Conservation (phyloP, 1,284 basidiomycete species). For the Trametes versicolor region DNA sequence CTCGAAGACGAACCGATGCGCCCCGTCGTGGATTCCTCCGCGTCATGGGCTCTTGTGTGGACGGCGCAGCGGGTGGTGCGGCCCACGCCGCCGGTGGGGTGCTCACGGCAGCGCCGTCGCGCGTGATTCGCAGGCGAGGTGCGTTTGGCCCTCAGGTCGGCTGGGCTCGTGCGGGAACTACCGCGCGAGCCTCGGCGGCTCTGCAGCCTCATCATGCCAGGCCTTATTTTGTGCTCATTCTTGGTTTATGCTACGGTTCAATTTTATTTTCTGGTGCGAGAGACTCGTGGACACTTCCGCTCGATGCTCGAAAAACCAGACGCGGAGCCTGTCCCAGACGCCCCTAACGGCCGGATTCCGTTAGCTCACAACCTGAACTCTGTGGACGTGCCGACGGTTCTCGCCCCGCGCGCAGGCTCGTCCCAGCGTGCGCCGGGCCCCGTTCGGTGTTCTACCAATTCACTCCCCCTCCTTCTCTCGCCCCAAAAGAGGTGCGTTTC, state of each 20-base stretch:
- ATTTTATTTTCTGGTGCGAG: background rate
- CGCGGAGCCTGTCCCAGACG: background rate
- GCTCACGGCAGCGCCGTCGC: background rate
- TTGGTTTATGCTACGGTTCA: background rate
- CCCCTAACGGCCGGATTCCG: background rate
- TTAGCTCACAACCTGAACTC: background rate
- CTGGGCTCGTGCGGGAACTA: background rate
- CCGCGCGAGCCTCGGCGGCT: background rate
- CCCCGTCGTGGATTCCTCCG: no score
- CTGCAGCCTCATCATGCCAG: background rate
- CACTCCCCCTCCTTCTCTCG: background rate
- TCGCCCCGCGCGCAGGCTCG: background rate
- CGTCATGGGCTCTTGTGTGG: background rate
- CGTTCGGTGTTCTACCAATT: background rate
- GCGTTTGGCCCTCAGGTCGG: slow-evolving; percentile 15
- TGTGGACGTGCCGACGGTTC: background rate
- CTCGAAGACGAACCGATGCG: no score
- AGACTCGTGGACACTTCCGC: background rate
- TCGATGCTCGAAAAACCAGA: no score
- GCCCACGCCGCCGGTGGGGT: background rate
- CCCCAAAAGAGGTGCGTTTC: background rate
- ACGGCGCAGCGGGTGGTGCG: background rate
- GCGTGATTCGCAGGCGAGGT: background rate
- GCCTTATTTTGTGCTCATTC: no score
- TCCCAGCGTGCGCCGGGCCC: background rate